These are phyloP conservation scores for Gossypium davidsonii DNA, from an alignment of 441 rosid species.

Conservation along the genomic window DNA sequence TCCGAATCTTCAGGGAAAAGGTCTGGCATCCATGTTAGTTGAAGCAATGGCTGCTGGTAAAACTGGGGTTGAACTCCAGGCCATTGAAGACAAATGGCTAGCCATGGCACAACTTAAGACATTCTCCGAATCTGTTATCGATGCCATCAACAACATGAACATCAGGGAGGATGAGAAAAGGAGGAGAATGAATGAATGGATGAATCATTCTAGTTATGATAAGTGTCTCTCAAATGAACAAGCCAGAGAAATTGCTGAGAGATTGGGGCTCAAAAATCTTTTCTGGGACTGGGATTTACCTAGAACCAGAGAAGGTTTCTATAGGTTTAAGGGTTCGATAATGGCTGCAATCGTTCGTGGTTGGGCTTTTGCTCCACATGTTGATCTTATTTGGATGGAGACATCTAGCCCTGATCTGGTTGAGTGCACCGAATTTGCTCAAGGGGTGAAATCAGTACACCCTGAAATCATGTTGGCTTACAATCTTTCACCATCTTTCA, in stretches of 20 bases:
- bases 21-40: constrained; percentile 52
- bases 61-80: constrained; percentile 66
- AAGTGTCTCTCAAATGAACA: constrained; percentile 62
- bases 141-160: constrained; percentile 54
- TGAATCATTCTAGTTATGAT: constrained; percentile 49
- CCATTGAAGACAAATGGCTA: constrained; percentile 77
- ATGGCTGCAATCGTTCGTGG: constrained; percentile 74
- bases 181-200: constrained; percentile 62
- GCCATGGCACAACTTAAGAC: constrained; percentile 65
- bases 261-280: constrained; percentile 59
- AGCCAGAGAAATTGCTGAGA: constrained; percentile 57
- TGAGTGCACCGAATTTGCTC: constrained; percentile 65
- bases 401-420: constrained; percentile 69
- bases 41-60: constrained; percentile 71
- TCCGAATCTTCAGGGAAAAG: constrained; percentile 55
- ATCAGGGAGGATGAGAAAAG: constrained; percentile 52
- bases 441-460: constrained; percentile 56
- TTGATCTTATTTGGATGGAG: constrained; percentile 90
- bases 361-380: constrained; percentile 73
- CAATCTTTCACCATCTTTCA: constrained; percentile 86
- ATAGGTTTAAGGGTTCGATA: constrained; percentile 78
- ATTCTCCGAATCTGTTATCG: constrained; percentile 54
- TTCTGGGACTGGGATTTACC: constrained; percentile 98
- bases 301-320: constrained; percentile 87
- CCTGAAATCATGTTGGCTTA: constrained; percentile 87